Evolutionary conservation across 495 filamentous ascomycete species (phyloP).

Genomic region (Penicillium maclennaniae): DNA sequence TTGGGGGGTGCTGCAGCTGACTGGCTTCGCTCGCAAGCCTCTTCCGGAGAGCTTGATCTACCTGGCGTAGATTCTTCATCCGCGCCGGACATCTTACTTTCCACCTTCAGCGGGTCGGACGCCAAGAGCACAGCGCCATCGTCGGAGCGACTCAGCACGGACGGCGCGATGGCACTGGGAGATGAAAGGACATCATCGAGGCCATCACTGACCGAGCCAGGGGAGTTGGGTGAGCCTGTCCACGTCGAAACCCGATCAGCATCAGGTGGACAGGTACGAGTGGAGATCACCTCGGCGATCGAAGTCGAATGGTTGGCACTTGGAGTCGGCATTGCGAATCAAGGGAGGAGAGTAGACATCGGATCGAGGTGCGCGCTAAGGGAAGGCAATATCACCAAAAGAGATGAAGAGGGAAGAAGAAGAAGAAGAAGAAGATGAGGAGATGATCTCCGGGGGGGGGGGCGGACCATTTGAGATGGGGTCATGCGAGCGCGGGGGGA

Average conservation of each 20-base stretch:
- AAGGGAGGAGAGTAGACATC: constrained; percentile 38
- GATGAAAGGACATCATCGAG: constrained; percentile 31
- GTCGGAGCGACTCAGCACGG: constrained; percentile 31
- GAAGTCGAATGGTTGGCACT: constrained; percentile 48
- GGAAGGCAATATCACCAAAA: constrained; percentile 6
- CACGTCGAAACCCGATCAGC: constrained; percentile 39
- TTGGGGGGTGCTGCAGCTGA: constrained; percentile 31
- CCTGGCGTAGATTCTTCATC: constrained; percentile 36
- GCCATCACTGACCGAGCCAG: constrained; percentile 21
- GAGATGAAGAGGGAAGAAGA: constrained; percentile 7
- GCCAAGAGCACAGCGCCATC: constrained; percentile 29
- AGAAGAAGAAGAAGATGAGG: constrained; percentile 10
- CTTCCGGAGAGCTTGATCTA: constrained; percentile 34
- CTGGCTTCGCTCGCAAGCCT: constrained; percentile 25
- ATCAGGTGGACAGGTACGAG: constrained; percentile 58
- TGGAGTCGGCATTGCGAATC: constrained; percentile 57
- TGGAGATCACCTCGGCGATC: constrained; percentile 46
- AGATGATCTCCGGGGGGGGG: constrained; percentile 15
- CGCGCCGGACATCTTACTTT: constrained; percentile 24
- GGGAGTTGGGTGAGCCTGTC: constrained; percentile 34
- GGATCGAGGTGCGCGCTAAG: constrained; percentile 22
- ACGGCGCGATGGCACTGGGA: constrained; percentile 23
- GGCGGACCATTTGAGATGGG: constrained; percentile 19
- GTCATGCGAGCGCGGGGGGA: constrained; percentile 48
- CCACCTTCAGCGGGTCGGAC: constrained; percentile 28